Conservation (phyloP, 1,139 yeast species). For the Candida sojae region DNA sequence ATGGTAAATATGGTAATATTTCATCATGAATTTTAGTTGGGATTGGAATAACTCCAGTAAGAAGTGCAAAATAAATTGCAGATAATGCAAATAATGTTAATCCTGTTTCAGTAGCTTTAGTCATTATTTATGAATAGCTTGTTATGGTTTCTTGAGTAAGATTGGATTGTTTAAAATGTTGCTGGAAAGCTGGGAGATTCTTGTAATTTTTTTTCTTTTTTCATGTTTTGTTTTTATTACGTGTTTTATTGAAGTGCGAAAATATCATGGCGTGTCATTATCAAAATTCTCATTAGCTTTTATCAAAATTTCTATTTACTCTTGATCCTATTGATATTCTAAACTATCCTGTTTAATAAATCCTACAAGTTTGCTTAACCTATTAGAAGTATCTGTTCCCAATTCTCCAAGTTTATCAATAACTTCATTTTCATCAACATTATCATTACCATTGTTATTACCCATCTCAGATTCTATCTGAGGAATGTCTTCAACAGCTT, state of each 20-base stretch:
- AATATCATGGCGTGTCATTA: neutral
- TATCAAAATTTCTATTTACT: too few relatives aligned
- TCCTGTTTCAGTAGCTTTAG: conserved; percentile 67
- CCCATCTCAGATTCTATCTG: conserved; percentile 16
- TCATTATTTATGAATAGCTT: conserved; percentile 39
- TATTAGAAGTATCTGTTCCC: conserved; percentile 38
- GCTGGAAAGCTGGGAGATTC: neutral
- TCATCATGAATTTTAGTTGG: conserved; percentile 51
- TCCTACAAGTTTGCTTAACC: conserved; percentile 44
- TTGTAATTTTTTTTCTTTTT: neutral
- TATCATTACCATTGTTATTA: conserved; percentile 1
- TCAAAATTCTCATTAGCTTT: too few relatives aligned
- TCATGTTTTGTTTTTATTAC: neutral
- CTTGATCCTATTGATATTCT: conserved; percentile 2
- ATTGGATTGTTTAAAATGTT: too few relatives aligned
- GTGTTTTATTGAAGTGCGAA: neutral
- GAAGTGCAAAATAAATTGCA: conserved; percentile 57
- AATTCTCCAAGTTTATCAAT: conserved; percentile 35
- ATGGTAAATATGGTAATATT: conserved; percentile 67
- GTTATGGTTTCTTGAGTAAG: neutral
- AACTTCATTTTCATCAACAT: conserved; percentile 17
- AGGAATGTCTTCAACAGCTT: conserved; percentile 28
- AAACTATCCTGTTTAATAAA: conserved; percentile 47
- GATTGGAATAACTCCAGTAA: conserved; percentile 57
- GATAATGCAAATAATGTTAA: conserved; percentile 47